phyloP scores from a whole-genome alignment of 2,329 filamentous ascomycete genomes.

The Trichoderma citrinoviride region DNA sequence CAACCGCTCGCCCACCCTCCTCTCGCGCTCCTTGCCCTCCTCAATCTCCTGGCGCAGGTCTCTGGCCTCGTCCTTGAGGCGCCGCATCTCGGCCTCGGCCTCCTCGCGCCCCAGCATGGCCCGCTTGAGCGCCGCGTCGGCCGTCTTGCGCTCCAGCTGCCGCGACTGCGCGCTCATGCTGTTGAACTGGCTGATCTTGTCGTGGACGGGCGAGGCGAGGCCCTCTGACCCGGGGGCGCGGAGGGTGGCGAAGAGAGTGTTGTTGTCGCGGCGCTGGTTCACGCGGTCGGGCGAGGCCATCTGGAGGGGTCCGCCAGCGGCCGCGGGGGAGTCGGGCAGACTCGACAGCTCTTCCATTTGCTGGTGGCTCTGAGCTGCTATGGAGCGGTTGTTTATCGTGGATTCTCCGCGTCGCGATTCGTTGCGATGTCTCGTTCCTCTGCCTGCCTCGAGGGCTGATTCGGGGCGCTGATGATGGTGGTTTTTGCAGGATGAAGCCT shows the following conservation, averaged over 20 bases:
- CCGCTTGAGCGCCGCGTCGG: conserved; percentile 63
- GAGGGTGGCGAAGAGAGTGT: conserved; percentile 38
- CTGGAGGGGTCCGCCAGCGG: conserved; percentile 56
- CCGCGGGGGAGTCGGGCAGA: conserved; percentile 51
- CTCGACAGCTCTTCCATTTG: conserved; percentile 46
- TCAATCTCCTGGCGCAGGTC: conserved; percentile 57
- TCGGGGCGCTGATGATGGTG: neutral
- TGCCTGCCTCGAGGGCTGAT: conserved; percentile 7
- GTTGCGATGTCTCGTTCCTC: neutral
- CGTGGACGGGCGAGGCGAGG: conserved; percentile 51
- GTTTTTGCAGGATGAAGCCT: neutral
- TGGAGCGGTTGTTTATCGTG: neutral
- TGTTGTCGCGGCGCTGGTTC: conserved; percentile 47
- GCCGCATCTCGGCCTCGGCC: conserved; percentile 65
- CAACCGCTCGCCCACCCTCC: conserved; percentile 63
- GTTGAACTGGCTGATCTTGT: conserved; percentile 72
- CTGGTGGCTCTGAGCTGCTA: neutral
- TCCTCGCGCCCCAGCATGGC: conserved; percentile 68
- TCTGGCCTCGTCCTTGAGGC: conserved; percentile 59
- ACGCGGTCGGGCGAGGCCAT: conserved; percentile 62
- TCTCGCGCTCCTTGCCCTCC: conserved; percentile 64
- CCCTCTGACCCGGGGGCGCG: conserved; percentile 32
- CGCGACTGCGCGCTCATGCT: conserved; percentile 60
- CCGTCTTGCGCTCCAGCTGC: conserved; percentile 61
- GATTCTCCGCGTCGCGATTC: neutral